phyloP scores from a whole-genome alignment of 352 stramenopile species.

The Blastocystis sp. region DNA sequence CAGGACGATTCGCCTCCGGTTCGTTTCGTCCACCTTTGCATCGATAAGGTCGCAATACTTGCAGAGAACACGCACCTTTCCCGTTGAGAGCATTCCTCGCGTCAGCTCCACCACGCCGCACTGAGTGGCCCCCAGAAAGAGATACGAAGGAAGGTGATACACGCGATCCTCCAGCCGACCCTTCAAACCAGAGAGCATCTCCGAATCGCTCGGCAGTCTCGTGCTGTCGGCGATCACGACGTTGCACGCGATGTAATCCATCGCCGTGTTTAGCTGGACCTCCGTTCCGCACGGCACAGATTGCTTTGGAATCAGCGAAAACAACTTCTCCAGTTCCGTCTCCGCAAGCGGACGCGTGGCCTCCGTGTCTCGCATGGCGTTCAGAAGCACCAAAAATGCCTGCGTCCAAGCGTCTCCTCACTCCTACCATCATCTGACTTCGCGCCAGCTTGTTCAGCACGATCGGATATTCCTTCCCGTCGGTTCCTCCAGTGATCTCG shows the following conservation, averaged over 20 bases:
- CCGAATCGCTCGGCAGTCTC: not conserved
- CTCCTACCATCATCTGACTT: not conserved
- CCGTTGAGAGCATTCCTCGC: conserved; percentile 3
- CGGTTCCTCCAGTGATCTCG: not conserved
- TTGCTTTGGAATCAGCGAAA: not conserved
- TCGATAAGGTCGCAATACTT: conserved; percentile 17
- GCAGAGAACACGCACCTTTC: not conserved
- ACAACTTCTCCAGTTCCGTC: not conserved
- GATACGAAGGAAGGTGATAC: conserved; percentile 9
- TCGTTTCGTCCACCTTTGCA: not conserved
- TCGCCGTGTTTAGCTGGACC: not conserved
- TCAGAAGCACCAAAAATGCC: not conserved
- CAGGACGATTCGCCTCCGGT: not conserved
- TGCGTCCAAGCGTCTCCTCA: not conserved
- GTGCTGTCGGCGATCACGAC: not conserved
- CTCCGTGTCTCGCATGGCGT: not conserved
- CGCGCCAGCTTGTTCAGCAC: not conserved
- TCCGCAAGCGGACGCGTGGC: not conserved
- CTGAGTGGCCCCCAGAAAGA: conserved; percentile 18
- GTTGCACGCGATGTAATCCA: conserved; percentile 43
- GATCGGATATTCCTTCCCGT: not conserved
- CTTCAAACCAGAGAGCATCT: not conserved
- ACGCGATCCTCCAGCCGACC: not conserved
- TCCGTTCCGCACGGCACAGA: not conserved
- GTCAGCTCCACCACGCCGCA: conserved; percentile 26